A percentile compares a stretch with the other conserved stretches of the same genome.
Evolutionary conservation across 2,329 filamentous ascomycete genomes (phyloP).

Genomic region (Penicillium sp.): DNA sequence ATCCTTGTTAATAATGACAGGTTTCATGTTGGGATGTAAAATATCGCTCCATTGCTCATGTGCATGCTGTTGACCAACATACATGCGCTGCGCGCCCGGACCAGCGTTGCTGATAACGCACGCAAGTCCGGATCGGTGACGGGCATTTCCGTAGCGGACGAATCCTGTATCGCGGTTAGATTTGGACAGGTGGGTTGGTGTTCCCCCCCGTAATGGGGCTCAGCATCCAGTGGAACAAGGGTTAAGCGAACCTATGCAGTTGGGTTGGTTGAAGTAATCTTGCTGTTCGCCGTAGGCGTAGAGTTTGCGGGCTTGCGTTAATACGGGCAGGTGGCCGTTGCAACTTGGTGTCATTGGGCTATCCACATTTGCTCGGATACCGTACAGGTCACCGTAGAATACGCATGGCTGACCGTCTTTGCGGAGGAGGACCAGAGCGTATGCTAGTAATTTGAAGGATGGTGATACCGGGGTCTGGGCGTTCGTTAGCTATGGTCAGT

Average conservation of each 20-base stretch:
- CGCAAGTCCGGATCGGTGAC: conserved; percentile 53
- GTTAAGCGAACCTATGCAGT: conserved; percentile 56
- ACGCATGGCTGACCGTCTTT: conserved; percentile 63
- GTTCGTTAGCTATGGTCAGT: background rate
- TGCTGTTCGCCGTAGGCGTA: conserved; percentile 67
- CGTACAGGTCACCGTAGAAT: conserved; percentile 71
- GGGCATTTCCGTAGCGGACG: conserved; percentile 52
- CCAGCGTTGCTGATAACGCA: conserved; percentile 58
- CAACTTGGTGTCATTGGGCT: conserved; percentile 55
- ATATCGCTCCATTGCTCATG: conserved; percentile 66
- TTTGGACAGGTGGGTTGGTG: background rate
- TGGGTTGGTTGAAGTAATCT: conserved; percentile 62
- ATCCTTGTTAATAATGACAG: conserved; percentile 58
- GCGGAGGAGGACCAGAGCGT: conserved; percentile 68
- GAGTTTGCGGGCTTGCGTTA: conserved; percentile 62
- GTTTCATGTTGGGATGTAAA: conserved; percentile 52
- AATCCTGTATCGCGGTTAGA: conserved; percentile 41
- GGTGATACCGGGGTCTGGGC: conserved; percentile 58
- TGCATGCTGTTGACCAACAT: conserved; percentile 57
- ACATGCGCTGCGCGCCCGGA: conserved; percentile 57
- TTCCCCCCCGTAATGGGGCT: background rate
- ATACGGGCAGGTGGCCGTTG: conserved; percentile 55
- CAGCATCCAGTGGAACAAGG: background rate
- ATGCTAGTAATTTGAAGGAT: conserved; percentile 71
- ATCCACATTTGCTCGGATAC: conserved; percentile 52